phyloP scores from a whole-genome alignment of 495 filamentous ascomycete species.

The Xylaria nigripes region DNA sequence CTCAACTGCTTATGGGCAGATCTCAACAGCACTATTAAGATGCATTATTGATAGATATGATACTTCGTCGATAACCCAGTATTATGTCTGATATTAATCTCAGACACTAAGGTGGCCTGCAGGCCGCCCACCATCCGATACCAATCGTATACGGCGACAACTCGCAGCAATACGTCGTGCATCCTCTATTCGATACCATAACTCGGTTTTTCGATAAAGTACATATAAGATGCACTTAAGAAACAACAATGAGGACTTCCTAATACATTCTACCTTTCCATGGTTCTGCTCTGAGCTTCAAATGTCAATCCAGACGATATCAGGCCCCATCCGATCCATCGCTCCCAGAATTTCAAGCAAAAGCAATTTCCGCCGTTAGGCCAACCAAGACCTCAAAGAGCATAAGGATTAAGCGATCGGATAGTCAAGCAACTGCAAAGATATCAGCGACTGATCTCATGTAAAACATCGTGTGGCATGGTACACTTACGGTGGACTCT shows the following conservation, averaged over 20 bases:
- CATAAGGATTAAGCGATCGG: constrained; percentile 93
- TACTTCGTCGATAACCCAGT: background rate
- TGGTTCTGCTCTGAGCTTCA: background rate
- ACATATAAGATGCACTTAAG: constrained; percentile 1
- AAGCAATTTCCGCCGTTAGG: background rate
- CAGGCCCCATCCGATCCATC: constrained; percentile 10
- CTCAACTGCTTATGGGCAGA: background rate
- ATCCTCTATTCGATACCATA: constrained; percentile 8
- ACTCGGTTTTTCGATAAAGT: constrained; percentile 3
- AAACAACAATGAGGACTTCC: background rate
- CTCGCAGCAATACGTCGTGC: background rate
- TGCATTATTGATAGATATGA: background rate
- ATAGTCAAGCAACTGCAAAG: constrained; percentile 81
- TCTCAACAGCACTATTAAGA: background rate
- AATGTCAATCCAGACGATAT: constrained; percentile 14
- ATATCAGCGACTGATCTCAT: constrained; percentile 26
- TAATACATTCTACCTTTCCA: constrained; percentile 8
- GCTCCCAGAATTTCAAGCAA: background rate
- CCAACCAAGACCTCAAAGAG: constrained; percentile 49
- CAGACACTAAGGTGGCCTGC: background rate
- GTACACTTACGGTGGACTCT: constrained; percentile 90
- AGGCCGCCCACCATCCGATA: background rate
- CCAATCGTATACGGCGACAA: background rate
- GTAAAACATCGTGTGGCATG: background rate
- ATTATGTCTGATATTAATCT: constrained; percentile 2